These are phyloP conservation scores for Helminthosporium solani DNA, from an alignment of 2,329 filamentous ascomycete genomes.

Conservation along the genomic window DNA sequence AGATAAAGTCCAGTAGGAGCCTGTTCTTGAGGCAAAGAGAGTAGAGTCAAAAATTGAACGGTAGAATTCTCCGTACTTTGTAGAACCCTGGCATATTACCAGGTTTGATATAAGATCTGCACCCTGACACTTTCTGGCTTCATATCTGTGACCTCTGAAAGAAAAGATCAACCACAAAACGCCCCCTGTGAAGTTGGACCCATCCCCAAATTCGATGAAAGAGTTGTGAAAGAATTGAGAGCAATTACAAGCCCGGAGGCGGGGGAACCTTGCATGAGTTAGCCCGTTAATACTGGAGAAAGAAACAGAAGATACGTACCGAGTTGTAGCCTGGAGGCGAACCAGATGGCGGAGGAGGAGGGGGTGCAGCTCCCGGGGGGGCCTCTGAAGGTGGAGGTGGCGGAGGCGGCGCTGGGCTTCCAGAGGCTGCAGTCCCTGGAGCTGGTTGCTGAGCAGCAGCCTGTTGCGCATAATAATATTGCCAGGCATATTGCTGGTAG, in stretches of 20 bases:
- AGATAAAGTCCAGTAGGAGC: too few species aligned
- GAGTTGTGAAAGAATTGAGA: neutral
- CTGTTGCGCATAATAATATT: slow-evolving; percentile 33
- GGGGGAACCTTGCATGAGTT: slow-evolving; percentile 27
- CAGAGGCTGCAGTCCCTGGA: slow-evolving; percentile 27
- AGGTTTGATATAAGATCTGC: too few species aligned
- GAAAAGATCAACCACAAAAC: neutral
- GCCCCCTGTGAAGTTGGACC: neutral
- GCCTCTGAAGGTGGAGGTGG: slow-evolving; percentile 31
- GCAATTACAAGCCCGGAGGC: slow-evolving; percentile 36
- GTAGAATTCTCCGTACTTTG: too few species aligned
- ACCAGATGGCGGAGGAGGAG: slow-evolving; percentile 36
- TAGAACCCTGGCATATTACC: too few species aligned
- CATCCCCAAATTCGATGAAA: neutral
- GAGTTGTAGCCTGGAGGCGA: slow-evolving; percentile 39
- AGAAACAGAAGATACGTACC: slow-evolving; percentile 19
- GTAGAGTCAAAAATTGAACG: too few species aligned
- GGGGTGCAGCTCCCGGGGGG: slow-evolving; percentile 28
- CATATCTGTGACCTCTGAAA: too few species aligned
- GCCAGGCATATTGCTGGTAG: slow-evolving; percentile 17
- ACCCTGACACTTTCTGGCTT: too few species aligned
- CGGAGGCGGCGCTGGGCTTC: slow-evolving; percentile 27
- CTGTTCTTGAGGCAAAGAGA: too few species aligned
- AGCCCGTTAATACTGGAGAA: neutral
- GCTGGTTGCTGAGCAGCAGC: slow-evolving; percentile 25